A percentile compares a stretch with the other conserved stretches of the same genome.
Conservation (phyloP, 2,329 filamentous ascomycete genomes). For the Diaporthe caulivora region DNA sequence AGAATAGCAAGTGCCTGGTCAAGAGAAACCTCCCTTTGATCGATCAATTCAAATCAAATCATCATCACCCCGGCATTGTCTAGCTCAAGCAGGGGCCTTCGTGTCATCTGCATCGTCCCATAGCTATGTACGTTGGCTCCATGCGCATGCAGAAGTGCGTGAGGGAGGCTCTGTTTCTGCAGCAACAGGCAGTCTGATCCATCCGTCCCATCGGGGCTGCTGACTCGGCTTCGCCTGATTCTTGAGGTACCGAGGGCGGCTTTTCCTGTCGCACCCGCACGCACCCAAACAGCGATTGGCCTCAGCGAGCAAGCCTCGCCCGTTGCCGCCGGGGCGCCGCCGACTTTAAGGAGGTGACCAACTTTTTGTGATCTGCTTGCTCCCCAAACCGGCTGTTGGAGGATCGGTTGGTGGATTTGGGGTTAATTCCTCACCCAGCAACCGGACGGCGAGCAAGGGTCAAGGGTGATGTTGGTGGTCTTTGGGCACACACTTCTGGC, state of each 20-base stretch:
- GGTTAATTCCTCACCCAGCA: conserved; percentile 28
- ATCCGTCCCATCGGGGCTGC: conserved; percentile 12
- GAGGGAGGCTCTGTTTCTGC: conserved; percentile 36
- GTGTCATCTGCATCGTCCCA: conserved; percentile 24
- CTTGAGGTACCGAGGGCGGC: background rate
- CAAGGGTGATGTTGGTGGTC: background rate
- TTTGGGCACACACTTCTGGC: no score
- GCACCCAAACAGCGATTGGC: background rate
- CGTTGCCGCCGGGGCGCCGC: conserved; percentile 7
- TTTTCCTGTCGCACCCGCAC: conserved; percentile 13
- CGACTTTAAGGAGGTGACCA: background rate
- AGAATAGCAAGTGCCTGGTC: conserved; percentile 24
- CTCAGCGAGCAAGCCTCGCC: background rate
- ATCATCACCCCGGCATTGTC: background rate
- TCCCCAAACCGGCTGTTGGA: background rate
- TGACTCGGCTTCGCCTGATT: conserved; percentile 16
- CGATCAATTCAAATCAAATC: background rate
- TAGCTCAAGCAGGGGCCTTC: conserved; percentile 13
- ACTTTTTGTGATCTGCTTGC: background rate
- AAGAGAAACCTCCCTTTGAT: background rate
- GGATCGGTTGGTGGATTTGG: conserved; percentile 6
- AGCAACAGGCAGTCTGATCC: conserved; percentile 33
- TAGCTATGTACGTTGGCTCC: background rate
- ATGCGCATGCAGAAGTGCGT: conserved; percentile 28
- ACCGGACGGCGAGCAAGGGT: conserved; percentile 20